Percentiles rank a stretch among this genome's conserved stretches.
phyloP scores from a whole-genome alignment of 768 basidiomycete species.

The Hericium rajendrae region DNA sequence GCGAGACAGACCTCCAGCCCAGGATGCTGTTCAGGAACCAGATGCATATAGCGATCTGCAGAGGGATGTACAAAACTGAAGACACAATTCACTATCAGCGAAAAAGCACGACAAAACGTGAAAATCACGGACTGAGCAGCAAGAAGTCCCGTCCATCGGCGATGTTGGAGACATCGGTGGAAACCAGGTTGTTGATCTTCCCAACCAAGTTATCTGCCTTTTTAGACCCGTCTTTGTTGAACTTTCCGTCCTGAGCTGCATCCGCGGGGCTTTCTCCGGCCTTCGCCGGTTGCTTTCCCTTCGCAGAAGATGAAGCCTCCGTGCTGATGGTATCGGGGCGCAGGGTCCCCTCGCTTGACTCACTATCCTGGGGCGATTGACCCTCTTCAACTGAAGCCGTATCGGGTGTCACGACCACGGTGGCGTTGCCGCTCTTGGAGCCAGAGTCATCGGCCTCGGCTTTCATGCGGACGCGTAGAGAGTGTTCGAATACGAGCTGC shows the following conservation, averaged over 20 bases:
- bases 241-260: neutral
- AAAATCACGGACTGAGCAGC: slow-evolving; percentile 4
- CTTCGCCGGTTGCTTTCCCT: neutral
- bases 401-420: neutral
- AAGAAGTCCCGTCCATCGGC: slow-evolving; percentile 20
- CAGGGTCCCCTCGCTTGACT: neutral
- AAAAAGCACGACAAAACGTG: neutral
- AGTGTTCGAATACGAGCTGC: slow-evolving; percentile 46
- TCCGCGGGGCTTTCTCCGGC: neutral
- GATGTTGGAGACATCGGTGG: slow-evolving; percentile 42
- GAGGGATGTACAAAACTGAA: slow-evolving; percentile 27
- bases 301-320: neutral
- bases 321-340: slow-evolving; percentile 7
- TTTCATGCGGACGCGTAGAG: slow-evolving; percentile 43
- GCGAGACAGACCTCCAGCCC: slow-evolving; percentile 36
- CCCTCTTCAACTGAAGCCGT: neutral
- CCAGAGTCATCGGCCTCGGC: slow-evolving; percentile 22
- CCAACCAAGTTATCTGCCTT: slow-evolving; percentile 46
- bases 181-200: slow-evolving; percentile 69
- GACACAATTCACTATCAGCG: neutral
- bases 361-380: neutral
- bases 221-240: neutral
- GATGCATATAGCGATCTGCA: slow-evolving; percentile 31
- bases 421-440: neutral
- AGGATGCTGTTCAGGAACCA: slow-evolving; percentile 35